Percentiles rank a stretch among this genome's conserved stretches.
phyloP scores from a whole-genome alignment of 2,329 filamentous ascomycete genomes.

The Cercospora zeina region DNA sequence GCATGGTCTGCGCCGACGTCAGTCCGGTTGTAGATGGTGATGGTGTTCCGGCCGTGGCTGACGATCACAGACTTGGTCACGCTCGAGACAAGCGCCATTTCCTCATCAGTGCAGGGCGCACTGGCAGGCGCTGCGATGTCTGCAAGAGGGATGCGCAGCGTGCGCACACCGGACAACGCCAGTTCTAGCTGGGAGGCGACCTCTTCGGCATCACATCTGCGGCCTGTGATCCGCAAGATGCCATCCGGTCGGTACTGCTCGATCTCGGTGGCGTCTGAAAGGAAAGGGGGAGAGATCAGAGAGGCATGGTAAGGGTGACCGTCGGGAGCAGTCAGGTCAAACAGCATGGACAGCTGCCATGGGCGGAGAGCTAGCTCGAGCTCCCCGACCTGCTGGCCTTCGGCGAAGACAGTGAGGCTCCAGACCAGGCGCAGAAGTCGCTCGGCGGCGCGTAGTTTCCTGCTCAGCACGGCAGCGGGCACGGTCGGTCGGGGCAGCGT shows the following conservation, averaged over 20 bases:
- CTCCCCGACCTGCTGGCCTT: slow-evolving; percentile 35
- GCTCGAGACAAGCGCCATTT: slow-evolving; percentile 26
- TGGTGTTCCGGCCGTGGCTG: background rate
- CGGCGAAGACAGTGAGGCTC: slow-evolving; percentile 30
- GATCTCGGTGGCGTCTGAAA: slow-evolving; percentile 29
- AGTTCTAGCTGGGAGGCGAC: slow-evolving; percentile 31
- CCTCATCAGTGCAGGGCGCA: slow-evolving; percentile 22
- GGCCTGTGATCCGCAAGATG: slow-evolving; percentile 37
- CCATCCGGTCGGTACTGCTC: slow-evolving; percentile 29
- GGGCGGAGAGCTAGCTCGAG: slow-evolving; percentile 33
- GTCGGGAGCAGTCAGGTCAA: slow-evolving; percentile 26
- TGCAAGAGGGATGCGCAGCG: slow-evolving; percentile 25
- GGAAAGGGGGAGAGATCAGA: slow-evolving; percentile 29
- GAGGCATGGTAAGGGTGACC: slow-evolving; percentile 24
- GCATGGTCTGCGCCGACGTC: slow-evolving; percentile 21
- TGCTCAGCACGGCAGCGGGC: background rate
- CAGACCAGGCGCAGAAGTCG: slow-evolving; percentile 37
- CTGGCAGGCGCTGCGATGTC: slow-evolving; percentile 15
- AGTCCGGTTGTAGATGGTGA: slow-evolving; percentile 21
- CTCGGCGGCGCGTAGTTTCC: slow-evolving; percentile 25
- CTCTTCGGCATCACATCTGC: slow-evolving; percentile 35
- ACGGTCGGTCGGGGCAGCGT: slow-evolving; percentile 16
- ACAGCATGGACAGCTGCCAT: slow-evolving; percentile 37
- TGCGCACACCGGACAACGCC: slow-evolving; percentile 23
- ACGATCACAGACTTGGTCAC: slow-evolving; percentile 31